Percentiles rank a stretch among this genome's conserved stretches.
Conservation (phyloP, 345 rosid genomes). For the Eutrema heterophyllum region DNA sequence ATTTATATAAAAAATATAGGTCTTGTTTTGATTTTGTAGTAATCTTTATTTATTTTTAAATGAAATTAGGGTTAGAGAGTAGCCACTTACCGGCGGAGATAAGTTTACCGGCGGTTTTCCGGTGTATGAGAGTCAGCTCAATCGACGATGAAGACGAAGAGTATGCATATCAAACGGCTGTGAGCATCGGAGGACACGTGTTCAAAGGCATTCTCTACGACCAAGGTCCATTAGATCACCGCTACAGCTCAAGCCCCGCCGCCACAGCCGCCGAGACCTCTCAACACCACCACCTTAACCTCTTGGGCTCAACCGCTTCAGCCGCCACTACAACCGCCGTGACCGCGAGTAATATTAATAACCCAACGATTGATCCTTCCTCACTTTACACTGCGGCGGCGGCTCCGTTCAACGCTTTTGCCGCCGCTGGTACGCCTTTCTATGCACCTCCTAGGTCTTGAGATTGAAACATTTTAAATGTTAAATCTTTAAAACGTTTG, state of each 20-base stretch:
- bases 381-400: constrained; percentile 39
- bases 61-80: constrained; percentile 53
- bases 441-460: constrained; percentile 78
- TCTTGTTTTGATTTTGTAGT: neutral
- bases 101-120: constrained; percentile 50
- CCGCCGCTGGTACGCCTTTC: constrained; percentile 78
- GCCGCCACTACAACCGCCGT: constrained; percentile 32
- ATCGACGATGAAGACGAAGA: constrained; percentile 46
- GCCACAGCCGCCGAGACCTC: constrained; percentile 31
- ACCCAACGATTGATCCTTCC: constrained; percentile 20
- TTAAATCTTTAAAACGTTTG: neutral
- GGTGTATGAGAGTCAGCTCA: constrained; percentile 57
- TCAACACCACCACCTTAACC: constrained; percentile 34
- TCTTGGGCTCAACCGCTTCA: constrained; percentile 42
- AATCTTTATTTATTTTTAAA: neutral
- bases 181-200: constrained; percentile 67
- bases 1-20: neutral
- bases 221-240: constrained; percentile 54
- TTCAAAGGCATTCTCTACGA: constrained; percentile 75
- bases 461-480: neutral
- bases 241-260: constrained; percentile 24
- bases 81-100: constrained; percentile 49
- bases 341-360: constrained; percentile 3
- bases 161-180: constrained; percentile 68
- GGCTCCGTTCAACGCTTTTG: constrained; percentile 66